Percentiles rank a stretch among this genome's conserved stretches.
Evolutionary conservation across 2,329 filamentous ascomycete species (phyloP).

Genomic region (Aspergillus fijiensis): DNA sequence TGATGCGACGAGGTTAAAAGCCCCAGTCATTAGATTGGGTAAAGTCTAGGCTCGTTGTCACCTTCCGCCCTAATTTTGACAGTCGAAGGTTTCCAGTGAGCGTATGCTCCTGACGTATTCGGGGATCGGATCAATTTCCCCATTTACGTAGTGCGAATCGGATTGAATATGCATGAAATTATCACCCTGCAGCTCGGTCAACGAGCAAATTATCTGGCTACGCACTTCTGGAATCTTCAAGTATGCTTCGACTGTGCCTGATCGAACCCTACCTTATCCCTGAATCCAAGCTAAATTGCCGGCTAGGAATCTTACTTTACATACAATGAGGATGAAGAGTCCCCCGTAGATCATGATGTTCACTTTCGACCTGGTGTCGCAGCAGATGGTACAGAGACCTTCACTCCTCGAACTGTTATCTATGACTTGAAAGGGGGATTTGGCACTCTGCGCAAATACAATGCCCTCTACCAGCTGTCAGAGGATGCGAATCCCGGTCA

Average conservation of each 20-base stretch:
- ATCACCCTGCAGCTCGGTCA: slow-evolving; percentile 91
- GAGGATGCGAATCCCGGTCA: slow-evolving; percentile 36
- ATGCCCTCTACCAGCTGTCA: slow-evolving; percentile 74
- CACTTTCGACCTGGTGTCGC: slow-evolving; percentile 84
- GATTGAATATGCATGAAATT: slow-evolving; percentile 78
- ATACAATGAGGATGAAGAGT: slow-evolving; percentile 67
- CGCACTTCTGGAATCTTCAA: slow-evolving; percentile 97
- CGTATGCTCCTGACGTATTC: no score
- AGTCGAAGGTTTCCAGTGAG: no score
- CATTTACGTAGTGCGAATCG: not conserved
- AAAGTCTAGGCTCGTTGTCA: no score
- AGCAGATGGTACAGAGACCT: slow-evolving; percentile 83
- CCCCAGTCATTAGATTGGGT: not conserved
- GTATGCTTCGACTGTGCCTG: slow-evolving; percentile 47
- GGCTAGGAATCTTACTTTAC: slow-evolving; percentile 96
- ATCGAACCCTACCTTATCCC: not conserved
- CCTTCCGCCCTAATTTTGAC: no score
- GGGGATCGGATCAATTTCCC: no score
- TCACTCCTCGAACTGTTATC: slow-evolving; percentile 83
- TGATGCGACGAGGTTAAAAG: slow-evolving; percentile 8
- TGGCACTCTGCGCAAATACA: slow-evolving; percentile 81
- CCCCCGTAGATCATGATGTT: slow-evolving; percentile 75
- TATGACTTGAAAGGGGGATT: slow-evolving; percentile 96
- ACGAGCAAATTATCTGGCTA: slow-evolving; percentile 87
- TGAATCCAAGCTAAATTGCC: slow-evolving; percentile 1